phyloP scores from a whole-genome alignment of 257 asterid species.

The Nicotiana benthamiana region DNA sequence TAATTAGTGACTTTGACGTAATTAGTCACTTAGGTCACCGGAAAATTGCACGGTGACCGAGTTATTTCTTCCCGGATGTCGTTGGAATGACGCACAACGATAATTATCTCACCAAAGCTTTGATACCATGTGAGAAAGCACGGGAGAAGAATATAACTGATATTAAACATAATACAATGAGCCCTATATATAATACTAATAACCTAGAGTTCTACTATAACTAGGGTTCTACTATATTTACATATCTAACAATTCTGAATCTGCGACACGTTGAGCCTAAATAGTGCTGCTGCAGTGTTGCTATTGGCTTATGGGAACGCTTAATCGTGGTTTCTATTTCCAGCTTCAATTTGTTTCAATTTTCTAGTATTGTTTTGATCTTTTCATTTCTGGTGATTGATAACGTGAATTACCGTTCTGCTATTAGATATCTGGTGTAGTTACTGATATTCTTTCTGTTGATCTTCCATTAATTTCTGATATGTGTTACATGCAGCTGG shows the following conservation, averaged over 20 bases:
- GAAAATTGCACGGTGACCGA: no score
- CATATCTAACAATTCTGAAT: neutral
- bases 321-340: neutral
- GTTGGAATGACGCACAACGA: no score
- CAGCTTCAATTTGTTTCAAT: neutral
- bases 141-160: no score
- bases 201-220: no score
- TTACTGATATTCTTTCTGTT: neutral
- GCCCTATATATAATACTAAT: no score
- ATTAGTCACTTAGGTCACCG: no score
- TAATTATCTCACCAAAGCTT: no score
- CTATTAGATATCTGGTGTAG: neutral
- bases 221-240: no score
- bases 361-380: neutral
- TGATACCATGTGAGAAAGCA: no score
- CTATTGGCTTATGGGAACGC: neutral
- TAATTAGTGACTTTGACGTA: no score
- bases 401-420: neutral
- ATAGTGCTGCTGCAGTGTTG: neutral
- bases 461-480: neutral
- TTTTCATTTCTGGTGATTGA: neutral
- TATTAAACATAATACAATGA: no score
- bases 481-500: slow-evolving; percentile 54
- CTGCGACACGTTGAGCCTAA: neutral
- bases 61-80: no score